Conservation (phyloP, 2,329 filamentous ascomycete species). For the Fusarium subglutinans region DNA sequence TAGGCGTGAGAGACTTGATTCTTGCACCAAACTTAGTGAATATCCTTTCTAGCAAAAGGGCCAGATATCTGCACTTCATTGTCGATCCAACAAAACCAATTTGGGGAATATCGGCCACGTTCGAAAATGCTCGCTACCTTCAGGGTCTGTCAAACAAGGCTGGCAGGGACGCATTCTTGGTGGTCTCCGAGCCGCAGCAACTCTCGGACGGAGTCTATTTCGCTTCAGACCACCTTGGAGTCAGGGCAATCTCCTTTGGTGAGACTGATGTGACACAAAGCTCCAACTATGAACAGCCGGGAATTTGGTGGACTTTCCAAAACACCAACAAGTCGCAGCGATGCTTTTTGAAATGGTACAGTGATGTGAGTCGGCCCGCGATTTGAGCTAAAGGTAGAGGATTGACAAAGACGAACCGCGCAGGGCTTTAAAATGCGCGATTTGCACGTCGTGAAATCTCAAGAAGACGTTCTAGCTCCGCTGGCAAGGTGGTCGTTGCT, state of each 20-base stretch:
- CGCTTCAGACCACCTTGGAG: not conserved
- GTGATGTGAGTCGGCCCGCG: not conserved
- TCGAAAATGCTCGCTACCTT: not conserved
- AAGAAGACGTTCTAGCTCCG: not conserved
- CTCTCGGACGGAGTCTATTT: not conserved
- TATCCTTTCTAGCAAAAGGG: not conserved
- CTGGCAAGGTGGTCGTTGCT: conserved; percentile 3
- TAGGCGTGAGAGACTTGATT: not conserved
- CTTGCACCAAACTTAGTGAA: not conserved
- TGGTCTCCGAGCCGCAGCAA: not conserved
- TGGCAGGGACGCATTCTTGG: not conserved
- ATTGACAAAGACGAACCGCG: not conserved
- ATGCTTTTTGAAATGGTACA: not conserved
- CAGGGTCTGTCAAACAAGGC: not conserved
- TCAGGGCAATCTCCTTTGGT: not conserved
- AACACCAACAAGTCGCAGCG: not conserved
- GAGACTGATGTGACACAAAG: not conserved
- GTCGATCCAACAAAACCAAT: not conserved
- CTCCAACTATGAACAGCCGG: not conserved
- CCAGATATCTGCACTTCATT: not conserved
- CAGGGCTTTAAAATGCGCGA: conserved; percentile 11
- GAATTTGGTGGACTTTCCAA: conserved; percentile 5
- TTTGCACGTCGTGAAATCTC: not conserved
- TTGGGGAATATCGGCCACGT: not conserved
- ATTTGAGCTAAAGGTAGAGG: no score